Evolutionary conservation across 2,329 filamentous ascomycete species (phyloP), one percentile per base, ranked within the genome.

Genomic region (Salinomyces thailandicus): DNA sequence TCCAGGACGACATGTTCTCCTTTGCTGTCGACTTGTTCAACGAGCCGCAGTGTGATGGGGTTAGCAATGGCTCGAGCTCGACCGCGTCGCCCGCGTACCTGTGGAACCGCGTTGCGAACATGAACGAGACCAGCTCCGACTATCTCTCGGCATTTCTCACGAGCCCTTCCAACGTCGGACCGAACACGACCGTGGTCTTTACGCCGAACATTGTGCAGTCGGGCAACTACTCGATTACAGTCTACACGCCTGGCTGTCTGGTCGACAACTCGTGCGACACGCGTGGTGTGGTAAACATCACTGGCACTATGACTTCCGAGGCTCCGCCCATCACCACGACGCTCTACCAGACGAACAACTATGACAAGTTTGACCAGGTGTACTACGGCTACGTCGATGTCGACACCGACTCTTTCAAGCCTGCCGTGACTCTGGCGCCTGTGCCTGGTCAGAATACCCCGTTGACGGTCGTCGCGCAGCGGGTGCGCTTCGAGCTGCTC

Each of bases 331-430:
- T 78, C 39, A 70, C 74, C 18, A 75, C 69, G 1, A 71, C 73
- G 0, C 64, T 95, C 5, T 93, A 74, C 56, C 91, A 98, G 61
- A 94, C 87, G 13, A 98, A 98, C 62, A 74, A 93, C 57, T 93
- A 80, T 58, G 89, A 96, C 67, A 98, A 98, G 61, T 96, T 93
- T 54, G 91, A 98, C 55, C 79, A 84, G 48, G 78, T 98, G 40
- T 94, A 86, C 62, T 81, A 80, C 47, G 91, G 87, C 31, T 77
- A 77, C 47, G 77, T 98, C 36, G 85, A 96, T 54, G 78, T 79
- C 36, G 77, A 73, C 36, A 79, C 75, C 7, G 67, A 65, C 44
- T 73, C 72, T 14, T 95, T 95, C 67, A 78, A 78, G 28, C 85
- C 89, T 11, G 75, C 75, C 4, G 77, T 98, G 35, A 93, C 82